Conservation (phyloP, 345 rosid genomes). For the Odontarrhena argentea region DNA sequence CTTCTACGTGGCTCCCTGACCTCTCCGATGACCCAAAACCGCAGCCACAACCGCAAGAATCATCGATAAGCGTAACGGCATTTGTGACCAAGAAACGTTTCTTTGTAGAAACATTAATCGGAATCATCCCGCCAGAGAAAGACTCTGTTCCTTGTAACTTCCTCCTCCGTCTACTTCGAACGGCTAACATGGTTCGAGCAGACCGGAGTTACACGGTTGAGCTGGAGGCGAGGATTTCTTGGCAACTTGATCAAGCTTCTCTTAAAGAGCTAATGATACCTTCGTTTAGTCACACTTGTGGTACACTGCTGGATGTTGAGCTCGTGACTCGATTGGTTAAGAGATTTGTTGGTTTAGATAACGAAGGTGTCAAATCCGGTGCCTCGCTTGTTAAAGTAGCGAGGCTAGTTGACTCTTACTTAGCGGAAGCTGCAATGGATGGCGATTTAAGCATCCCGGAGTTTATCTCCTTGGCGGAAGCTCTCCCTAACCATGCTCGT, state of each 20-base stretch:
- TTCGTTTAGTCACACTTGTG: slow-evolving; percentile 80
- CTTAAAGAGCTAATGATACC: slow-evolving; percentile 90
- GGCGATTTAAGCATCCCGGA: slow-evolving; percentile 52
- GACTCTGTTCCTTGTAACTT: slow-evolving; percentile 80
- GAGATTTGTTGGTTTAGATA: slow-evolving; percentile 55
- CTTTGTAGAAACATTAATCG: slow-evolving; percentile 71
- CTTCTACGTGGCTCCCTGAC: slow-evolving; percentile 89
- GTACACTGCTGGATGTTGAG: slow-evolving; percentile 76
- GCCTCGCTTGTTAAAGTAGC: slow-evolving; percentile 68
- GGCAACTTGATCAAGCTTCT: slow-evolving; percentile 89
- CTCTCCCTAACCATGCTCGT: slow-evolving; percentile 77
- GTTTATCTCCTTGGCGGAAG: slow-evolving; percentile 61
- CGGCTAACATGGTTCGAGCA: slow-evolving; percentile 73
- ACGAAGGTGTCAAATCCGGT: slow-evolving; percentile 49
- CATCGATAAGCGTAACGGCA: slow-evolving; percentile 63
- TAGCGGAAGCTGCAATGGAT: slow-evolving; percentile 76
- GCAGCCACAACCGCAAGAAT: slow-evolving; percentile 37
- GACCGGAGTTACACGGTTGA: slow-evolving; percentile 56
- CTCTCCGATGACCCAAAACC: slow-evolving; percentile 43
- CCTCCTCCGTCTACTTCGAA: slow-evolving; percentile 79
- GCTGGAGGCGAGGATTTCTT: slow-evolving; percentile 71
- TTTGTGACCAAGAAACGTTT: slow-evolving; percentile 74
- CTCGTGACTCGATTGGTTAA: slow-evolving; percentile 65
- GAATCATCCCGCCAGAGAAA: slow-evolving; percentile 82
- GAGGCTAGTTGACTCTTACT: slow-evolving; percentile 75